Base-by-base conservation (phyloP, 2,329 filamentous ascomycete species). In the Akanthomyces dipterigenus region DNA sequence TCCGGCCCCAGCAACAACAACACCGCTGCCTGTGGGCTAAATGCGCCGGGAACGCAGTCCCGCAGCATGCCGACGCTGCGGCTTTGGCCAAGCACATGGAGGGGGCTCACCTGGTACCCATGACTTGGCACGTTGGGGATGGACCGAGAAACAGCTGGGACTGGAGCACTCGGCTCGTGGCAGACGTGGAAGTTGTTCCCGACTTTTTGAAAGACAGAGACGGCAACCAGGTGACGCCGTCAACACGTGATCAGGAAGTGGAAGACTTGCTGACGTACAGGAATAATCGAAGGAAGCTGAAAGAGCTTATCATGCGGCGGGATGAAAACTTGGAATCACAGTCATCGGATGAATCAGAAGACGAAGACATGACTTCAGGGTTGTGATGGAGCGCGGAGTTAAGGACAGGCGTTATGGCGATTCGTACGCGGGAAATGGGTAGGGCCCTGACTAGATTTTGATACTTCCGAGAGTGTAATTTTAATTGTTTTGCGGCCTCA, bases 91-190 rank as follows among this genome's bases (percentile, higher is more conserved):
- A 67, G 1, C 85, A 88, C 64, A 67, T 87, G 40, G 79, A 86
- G 58, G 69, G 77, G 63, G 67, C 65, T n/a, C 85, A 88, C 67
- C 70, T 88, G 49, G 67, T 76, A 14, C 78, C 80, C 2, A 73
- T 83, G 61, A 73, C 76, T 42, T 87, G 84, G 85, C 78, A 86
- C 64, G 73, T 81, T 46, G 85, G 85, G 18, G 85, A 88, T 57
- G 85, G 85, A 0, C 80, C 80, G 9, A 75, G 71, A 60, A 84
- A 83, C 65, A 73, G 63, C 45, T 42, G 57, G 11, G 55, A 49
- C 63, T 64, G 61, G 49, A 67, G 40, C 64, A 67, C 69, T 64
- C 60, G 60, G 60, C 20, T 38, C 40, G 51, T 50, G 54, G 58
- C 56, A 22, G 63, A 51, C 7, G 55, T 55, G 20, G 61, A 48